A percentile compares a stretch with the other conserved stretches of the same genome.
These are phyloP conservation scores for Pseudogymnoascus sp. DNA, from an alignment of 2,329 filamentous ascomycete species.

Conservation along the genomic window DNA sequence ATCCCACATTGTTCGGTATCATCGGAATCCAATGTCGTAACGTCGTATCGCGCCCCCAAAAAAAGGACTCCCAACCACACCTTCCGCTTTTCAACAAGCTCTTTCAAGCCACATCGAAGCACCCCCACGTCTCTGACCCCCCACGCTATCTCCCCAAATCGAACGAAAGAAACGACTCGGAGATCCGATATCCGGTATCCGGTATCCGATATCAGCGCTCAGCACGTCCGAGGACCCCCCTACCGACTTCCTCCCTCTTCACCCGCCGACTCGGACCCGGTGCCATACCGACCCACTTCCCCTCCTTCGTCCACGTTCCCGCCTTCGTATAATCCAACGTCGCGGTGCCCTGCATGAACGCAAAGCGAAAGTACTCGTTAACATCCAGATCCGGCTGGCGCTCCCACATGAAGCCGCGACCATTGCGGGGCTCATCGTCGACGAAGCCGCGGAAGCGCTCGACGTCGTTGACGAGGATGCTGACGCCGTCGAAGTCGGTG, in stretches of 20 bases:
- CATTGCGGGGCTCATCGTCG: conserved; percentile 33
- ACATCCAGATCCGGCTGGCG: conserved; percentile 38
- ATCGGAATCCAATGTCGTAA: conserved; percentile 4
- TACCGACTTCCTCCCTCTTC: background rate
- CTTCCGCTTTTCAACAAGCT: background rate
- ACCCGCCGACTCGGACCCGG: conserved; percentile 7
- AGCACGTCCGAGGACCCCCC: background rate
- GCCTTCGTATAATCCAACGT: conserved; percentile 69
- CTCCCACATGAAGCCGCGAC: conserved; percentile 48
- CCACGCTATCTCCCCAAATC: background rate
- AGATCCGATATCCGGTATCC: background rate
- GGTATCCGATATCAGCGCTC: no score
- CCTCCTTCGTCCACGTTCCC: conserved; percentile 57
- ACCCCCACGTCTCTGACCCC: background rate
- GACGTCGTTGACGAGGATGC: conserved; percentile 77
- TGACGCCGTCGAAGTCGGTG: conserved; percentile 60
- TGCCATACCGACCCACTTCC: conserved; percentile 58
- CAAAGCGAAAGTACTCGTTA: conserved; percentile 73
- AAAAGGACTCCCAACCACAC: background rate
- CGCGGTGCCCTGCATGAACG: conserved; percentile 57
- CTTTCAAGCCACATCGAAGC: background rate
- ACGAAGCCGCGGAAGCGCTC: conserved; percentile 71
- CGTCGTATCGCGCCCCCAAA: background rate
- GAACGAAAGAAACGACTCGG: background rate
- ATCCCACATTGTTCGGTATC: background rate